These are phyloP conservation scores for Chytriomyces sp. DNA, from an alignment of 192 early-diverging fungal species.

Conservation along the genomic window DNA sequence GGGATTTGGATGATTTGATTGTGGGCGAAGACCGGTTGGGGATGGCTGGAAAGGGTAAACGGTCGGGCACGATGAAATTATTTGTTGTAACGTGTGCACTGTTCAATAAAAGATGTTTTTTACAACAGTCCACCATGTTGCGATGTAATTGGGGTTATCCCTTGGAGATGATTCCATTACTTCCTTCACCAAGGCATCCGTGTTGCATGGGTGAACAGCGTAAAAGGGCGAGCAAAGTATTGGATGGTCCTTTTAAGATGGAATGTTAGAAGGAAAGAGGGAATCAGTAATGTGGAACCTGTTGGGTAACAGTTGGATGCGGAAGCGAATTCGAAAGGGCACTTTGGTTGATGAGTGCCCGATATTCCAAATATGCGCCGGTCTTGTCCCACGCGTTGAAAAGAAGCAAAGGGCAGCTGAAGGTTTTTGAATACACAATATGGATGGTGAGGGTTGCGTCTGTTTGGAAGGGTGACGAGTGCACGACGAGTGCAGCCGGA, in stretches of 20 bases:
- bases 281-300: background rate
- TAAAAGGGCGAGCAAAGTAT: background rate
- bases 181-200: background rate
- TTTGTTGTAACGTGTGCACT: too few species aligned
- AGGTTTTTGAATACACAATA: conserved; percentile 11
- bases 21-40: conserved; percentile 17
- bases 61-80: too few species aligned
- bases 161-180: background rate
- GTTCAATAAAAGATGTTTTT: background rate
- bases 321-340: background rate
- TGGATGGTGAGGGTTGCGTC: background rate
- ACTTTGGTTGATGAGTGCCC: background rate
- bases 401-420: background rate
- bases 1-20: conserved; percentile 18
- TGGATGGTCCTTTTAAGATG: conserved; percentile 8
- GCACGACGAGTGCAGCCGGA: background rate
- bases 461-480: background rate
- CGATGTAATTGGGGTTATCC: background rate
- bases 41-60: conserved; percentile 23
- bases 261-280: background rate
- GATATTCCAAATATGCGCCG: background rate
- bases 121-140: conserved; percentile 13
- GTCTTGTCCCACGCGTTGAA: conserved; percentile 11
- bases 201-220: conserved; percentile 19
- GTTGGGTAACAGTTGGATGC: conserved; percentile 2